Conservation (phyloP, 2,329 filamentous ascomycete genomes). For the Aspergillus brunneoviolaceus region DNA sequence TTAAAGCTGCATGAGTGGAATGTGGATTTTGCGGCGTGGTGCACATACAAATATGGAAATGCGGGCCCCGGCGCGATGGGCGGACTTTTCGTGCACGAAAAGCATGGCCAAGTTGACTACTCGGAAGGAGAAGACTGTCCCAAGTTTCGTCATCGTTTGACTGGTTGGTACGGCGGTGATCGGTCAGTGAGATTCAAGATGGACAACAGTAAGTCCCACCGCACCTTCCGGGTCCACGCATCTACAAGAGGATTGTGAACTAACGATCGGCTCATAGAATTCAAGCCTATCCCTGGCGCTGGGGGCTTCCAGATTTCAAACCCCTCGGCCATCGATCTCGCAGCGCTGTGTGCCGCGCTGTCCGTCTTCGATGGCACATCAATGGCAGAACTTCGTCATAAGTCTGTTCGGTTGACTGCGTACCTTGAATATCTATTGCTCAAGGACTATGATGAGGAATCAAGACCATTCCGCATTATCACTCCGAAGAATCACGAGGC, state of each 20-base stretch:
- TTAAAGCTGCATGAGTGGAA: constrained; percentile 80
- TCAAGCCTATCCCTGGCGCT: constrained; percentile 74
- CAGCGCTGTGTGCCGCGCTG: constrained; percentile 67
- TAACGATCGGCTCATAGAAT: constrained; percentile 45
- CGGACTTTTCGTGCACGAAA: constrained; percentile 75
- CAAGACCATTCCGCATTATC: constrained; percentile 58
- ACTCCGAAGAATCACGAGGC: constrained; percentile 67
- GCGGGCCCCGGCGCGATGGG: constrained; percentile 77
- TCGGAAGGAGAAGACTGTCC: constrained; percentile 43
- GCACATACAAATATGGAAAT: constrained; percentile 92
- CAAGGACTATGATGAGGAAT: constrained; percentile 34
- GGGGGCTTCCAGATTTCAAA: constrained; percentile 79
- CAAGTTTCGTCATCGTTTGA: constrained; percentile 64
- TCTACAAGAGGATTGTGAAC: constrained; percentile 1
- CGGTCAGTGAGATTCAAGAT: constrained; percentile 75
- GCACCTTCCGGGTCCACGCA: background rate
- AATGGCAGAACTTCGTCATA: constrained; percentile 66
- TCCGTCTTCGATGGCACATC: constrained; percentile 70
- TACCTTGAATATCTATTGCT: constrained; percentile 70
- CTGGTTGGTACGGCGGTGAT: constrained; percentile 83
- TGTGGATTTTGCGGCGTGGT: constrained; percentile 89
- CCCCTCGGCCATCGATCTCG: constrained; percentile 73
- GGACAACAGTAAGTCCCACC: constrained; percentile 58
- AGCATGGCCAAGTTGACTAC: constrained; percentile 55
- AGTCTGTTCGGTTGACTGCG: constrained; percentile 69